Conservation (phyloP, 495 filamentous ascomycete species). For the Opeltia flavorubescens region DNA sequence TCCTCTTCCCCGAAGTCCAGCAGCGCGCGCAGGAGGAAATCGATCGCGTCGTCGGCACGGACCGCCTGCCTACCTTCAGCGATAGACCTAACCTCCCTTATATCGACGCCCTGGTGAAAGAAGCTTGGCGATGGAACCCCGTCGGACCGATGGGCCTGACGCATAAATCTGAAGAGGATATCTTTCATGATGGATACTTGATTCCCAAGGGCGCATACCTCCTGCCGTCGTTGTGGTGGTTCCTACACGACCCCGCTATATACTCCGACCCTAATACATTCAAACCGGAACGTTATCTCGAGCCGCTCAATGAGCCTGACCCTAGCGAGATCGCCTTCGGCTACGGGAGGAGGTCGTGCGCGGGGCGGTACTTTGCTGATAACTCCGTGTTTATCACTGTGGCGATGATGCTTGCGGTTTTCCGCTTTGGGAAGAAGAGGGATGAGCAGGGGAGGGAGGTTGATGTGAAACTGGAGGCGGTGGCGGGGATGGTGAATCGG, state of each 20-base stretch:
- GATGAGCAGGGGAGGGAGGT: constrained; percentile 19
- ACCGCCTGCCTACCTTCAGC: constrained; percentile 18
- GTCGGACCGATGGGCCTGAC: constrained; percentile 34
- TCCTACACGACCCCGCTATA: constrained; percentile 20
- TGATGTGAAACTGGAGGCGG: constrained; percentile 18
- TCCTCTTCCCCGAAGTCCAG: constrained; percentile 34
- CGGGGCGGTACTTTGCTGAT: constrained; percentile 25
- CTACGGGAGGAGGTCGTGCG: constrained; percentile 28
- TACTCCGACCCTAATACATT: constrained; percentile 24
- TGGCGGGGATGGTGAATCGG: constrained; percentile 26
- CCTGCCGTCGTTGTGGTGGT: constrained; percentile 13
- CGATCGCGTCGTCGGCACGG: constrained; percentile 32
- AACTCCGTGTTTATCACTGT: constrained; percentile 24
- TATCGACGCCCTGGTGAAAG: constrained; percentile 30
- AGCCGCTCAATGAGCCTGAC: constrained; percentile 19
- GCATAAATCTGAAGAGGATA: constrained; percentile 38
- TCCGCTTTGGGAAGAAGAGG: constrained; percentile 21
- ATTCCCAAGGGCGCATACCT: constrained; percentile 28
- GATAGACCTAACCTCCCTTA: constrained; percentile 29
- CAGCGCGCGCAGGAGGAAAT: constrained; percentile 43
- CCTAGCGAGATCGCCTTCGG: constrained; percentile 21
- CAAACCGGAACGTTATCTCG: constrained; percentile 25
- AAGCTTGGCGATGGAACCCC: constrained; percentile 32
- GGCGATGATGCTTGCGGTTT: constrained; percentile 23
- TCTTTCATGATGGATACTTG: constrained; percentile 25